Base-by-base conservation (phyloP, 2,329 filamentous ascomycete species). In the Pseudocercospora vitis region DNA sequence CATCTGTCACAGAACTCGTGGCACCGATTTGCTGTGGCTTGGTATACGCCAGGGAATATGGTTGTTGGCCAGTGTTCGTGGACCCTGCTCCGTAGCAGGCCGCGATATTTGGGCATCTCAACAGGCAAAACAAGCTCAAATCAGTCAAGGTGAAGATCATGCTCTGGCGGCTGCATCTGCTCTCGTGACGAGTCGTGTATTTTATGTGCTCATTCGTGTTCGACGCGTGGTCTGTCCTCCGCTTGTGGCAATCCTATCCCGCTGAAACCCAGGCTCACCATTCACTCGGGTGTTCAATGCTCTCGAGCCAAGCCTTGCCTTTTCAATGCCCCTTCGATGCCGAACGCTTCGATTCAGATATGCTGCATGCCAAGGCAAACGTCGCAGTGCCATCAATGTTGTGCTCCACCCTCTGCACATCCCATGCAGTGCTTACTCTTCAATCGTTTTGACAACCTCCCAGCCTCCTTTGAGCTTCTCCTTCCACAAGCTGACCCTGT, bases 401-500 rank as follows among this genome's bases (percentile, higher is more conserved):
- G n/a, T n/a, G n/a, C n/a, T n/a, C n/a, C n/a, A n/a, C 16, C 47
- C 33, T 50, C 14, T n/a, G 14, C 14, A 9, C 23, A 35, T 14
- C 33, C n/a, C 14, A 28, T 51, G 29, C 14, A 19, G 19, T 18
- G 19, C 11, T 50, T 68, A 71, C 59, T 72, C 70, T 55, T 96
- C 92, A 70, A 99, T 91, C 55, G 89, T 91, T 82, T 96, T 96
- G 62, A 97, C 89, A 67, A 88, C 89, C 75, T 97, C 91, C 94
- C 94, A 99, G 70, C 95, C 89, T 51, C 94, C 94, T 71, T 88
- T 88, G 65, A 99, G 78, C 71, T 95, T 95, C 81, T 99, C 94
- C 81, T 97, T 99, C 92, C 92, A 99, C 72, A 99, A 74, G 50
- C 87, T 95, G 52, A 99, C 91, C 76, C 95, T 91, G 79, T 99